Conservation (phyloP, 371 early-diverging fungal genomes). For the Mortierella polycephala region DNA sequence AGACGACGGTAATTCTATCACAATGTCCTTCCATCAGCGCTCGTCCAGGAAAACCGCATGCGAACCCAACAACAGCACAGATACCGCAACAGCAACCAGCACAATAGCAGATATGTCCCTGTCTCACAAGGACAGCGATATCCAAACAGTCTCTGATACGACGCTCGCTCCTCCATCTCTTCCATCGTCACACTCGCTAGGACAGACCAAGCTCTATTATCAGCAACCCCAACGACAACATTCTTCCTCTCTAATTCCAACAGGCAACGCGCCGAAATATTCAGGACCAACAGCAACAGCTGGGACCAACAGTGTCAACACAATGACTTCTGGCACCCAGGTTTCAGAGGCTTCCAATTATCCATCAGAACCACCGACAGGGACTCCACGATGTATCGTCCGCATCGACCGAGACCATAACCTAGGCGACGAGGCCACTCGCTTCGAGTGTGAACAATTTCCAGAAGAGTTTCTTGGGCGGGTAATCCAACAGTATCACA, state of each 20-base stretch:
- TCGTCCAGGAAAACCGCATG: no score
- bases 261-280: background rate
- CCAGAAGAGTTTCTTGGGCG: slow-evolving; percentile 46
- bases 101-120: background rate
- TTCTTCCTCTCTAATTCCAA: background rate
- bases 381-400: slow-evolving; percentile 35
- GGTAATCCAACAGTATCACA: slow-evolving; percentile 10
- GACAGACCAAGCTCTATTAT: no score
- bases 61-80: background rate
- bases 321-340: background rate
- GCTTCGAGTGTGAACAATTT: slow-evolving; percentile 46
- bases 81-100: background rate
- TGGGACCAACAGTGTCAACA: background rate
- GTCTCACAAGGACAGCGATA: background rate
- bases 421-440: slow-evolving; percentile 35
- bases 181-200: background rate
- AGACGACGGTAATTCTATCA: no score
- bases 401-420: slow-evolving; percentile 49
- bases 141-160: background rate
- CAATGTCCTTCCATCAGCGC: no score
- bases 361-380: slow-evolving; percentile 20
- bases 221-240: background rate
- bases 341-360: background rate
- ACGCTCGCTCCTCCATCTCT: slow-evolving; percentile 2
- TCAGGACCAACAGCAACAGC: slow-evolving; percentile 14